Evolutionary conservation across 495 filamentous ascomycete genomes (phyloP).

Genomic region (Penicillium malachiteum): DNA sequence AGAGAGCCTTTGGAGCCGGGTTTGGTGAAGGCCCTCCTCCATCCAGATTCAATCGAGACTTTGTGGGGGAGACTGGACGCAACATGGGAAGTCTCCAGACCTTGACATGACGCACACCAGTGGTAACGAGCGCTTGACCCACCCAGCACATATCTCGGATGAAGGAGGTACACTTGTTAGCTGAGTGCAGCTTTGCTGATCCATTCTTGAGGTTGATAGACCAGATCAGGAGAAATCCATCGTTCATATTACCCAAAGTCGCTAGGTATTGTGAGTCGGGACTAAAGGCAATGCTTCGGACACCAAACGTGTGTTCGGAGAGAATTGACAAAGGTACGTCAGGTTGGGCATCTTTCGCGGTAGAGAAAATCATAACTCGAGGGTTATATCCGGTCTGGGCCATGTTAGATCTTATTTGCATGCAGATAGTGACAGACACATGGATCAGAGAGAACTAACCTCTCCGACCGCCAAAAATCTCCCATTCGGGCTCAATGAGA

Average conservation of each 20-base stretch:
- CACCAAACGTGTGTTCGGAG: slow-evolving; percentile 86
- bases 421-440: slow-evolving; percentile 10
- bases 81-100: slow-evolving; percentile 80
- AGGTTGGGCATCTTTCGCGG: slow-evolving; percentile 67
- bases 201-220: slow-evolving; percentile 79
- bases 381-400: slow-evolving; percentile 83
- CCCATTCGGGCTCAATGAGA: slow-evolving; percentile 87
- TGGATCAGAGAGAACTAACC: slow-evolving; percentile 40
- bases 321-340: slow-evolving; percentile 84
- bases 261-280: slow-evolving; percentile 84
- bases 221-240: slow-evolving; percentile 95
- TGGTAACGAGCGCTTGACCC: slow-evolving; percentile 66
- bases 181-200: slow-evolving; percentile 80
- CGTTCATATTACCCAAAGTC: slow-evolving; percentile 81
- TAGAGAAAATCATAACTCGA: slow-evolving; percentile 84
- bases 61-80: slow-evolving; percentile 45
- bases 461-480: slow-evolving; percentile 90
- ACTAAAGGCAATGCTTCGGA: slow-evolving; percentile 86
- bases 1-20: slow-evolving; percentile 53
- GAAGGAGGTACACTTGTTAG: slow-evolving; percentile 87
- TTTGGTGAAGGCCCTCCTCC: slow-evolving; percentile 36
- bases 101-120: slow-evolving; percentile 90
- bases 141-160: slow-evolving; percentile 87
- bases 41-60: slow-evolving; percentile 46
- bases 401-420: slow-evolving; percentile 17